These are phyloP conservation scores for Trichoderma aggressivum DNA, from an alignment of 2,329 filamentous ascomycete species.

Conservation along the genomic window DNA sequence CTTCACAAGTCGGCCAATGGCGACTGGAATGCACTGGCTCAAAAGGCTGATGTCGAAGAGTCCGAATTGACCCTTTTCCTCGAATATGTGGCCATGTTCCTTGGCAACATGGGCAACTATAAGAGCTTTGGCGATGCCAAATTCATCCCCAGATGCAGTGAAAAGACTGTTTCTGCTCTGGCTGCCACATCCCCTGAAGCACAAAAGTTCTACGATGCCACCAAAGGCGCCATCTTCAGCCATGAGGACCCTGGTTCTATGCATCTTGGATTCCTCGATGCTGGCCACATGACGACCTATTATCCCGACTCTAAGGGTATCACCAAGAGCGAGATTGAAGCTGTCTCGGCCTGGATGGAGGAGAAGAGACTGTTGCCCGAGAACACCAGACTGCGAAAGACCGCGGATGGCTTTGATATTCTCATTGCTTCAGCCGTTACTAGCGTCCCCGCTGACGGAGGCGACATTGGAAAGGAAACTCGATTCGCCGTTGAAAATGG, in stretches of 20 bases:
- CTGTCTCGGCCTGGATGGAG: slow-evolving; percentile 69
- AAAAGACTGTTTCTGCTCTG: slow-evolving; percentile 62
- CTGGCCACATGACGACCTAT: slow-evolving; percentile 76
- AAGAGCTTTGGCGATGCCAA: slow-evolving; percentile 85
- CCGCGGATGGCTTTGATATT: slow-evolving; percentile 63
- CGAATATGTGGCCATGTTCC: slow-evolving; percentile 73
- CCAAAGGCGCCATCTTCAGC: slow-evolving; percentile 70
- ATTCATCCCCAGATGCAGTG: slow-evolving; percentile 69
- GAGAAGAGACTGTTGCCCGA: slow-evolving; percentile 68
- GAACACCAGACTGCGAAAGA: slow-evolving; percentile 73
- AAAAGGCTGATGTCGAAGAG: slow-evolving; percentile 61
- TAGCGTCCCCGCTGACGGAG: slow-evolving; percentile 56
- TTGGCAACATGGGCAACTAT: slow-evolving; percentile 80
- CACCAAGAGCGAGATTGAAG: slow-evolving; percentile 70
- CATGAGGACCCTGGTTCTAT: slow-evolving; percentile 61
- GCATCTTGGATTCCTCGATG: slow-evolving; percentile 72
- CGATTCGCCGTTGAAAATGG: slow-evolving; percentile 60
- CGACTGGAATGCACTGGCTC: slow-evolving; percentile 66
- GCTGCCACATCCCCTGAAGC: slow-evolving; percentile 60
- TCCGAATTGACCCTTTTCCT: slow-evolving; percentile 66
- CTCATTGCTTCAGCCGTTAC: slow-evolving; percentile 68
- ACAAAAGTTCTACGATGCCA: slow-evolving; percentile 62
- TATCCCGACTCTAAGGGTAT: slow-evolving; percentile 75
- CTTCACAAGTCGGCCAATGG: slow-evolving; percentile 65
- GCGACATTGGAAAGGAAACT: slow-evolving; percentile 66